These are phyloP conservation scores for Ceratocystis cacaofunesta DNA, from an alignment of 2,329 filamentous ascomycete genomes.

Conservation along the genomic window DNA sequence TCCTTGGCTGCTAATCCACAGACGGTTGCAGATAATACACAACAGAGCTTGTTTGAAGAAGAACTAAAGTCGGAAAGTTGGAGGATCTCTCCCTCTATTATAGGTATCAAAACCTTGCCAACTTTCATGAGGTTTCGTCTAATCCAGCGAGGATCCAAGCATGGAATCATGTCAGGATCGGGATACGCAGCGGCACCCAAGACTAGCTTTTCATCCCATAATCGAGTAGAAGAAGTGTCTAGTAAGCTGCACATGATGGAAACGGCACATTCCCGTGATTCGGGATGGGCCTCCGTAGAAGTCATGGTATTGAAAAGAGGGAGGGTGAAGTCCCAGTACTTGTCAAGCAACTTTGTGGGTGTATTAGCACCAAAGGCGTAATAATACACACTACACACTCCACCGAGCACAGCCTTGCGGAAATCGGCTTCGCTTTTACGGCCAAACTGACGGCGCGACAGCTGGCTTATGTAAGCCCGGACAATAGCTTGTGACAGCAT, in stretches of 20 bases:
- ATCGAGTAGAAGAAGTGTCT: constrained; percentile 38
- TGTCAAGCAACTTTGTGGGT: constrained; percentile 50
- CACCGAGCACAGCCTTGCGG: constrained; percentile 44
- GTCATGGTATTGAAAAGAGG: constrained; percentile 23
- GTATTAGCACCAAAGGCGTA: constrained; percentile 63
- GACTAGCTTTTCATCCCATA: constrained; percentile 64
- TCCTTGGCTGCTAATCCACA: constrained; percentile 43
- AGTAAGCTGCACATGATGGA: constrained; percentile 56
- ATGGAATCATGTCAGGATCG: constrained; percentile 60
- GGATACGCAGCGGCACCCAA: constrained; percentile 42
- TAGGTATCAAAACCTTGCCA: constrained; percentile 44
- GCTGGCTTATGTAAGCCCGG: constrained; percentile 12
- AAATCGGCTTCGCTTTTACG: constrained; percentile 42
- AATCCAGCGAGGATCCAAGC: constrained; percentile 76
- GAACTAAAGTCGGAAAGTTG: constrained; percentile 48
- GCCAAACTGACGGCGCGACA: constrained; percentile 11
- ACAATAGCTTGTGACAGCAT: constrained; percentile 25
- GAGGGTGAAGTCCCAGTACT: constrained; percentile 66
- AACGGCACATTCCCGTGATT: constrained; percentile 41
- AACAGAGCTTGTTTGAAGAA: constrained; percentile 20
- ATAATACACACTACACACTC: constrained; percentile 68
- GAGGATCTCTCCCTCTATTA: constrained; percentile 46
- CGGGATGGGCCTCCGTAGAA: constrained; percentile 11
- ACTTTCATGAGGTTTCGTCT: constrained; percentile 54
- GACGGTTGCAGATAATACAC: constrained; percentile 3